phyloP scores from a whole-genome alignment of 306 rosid species.

The Albizia julibrissin region DNA sequence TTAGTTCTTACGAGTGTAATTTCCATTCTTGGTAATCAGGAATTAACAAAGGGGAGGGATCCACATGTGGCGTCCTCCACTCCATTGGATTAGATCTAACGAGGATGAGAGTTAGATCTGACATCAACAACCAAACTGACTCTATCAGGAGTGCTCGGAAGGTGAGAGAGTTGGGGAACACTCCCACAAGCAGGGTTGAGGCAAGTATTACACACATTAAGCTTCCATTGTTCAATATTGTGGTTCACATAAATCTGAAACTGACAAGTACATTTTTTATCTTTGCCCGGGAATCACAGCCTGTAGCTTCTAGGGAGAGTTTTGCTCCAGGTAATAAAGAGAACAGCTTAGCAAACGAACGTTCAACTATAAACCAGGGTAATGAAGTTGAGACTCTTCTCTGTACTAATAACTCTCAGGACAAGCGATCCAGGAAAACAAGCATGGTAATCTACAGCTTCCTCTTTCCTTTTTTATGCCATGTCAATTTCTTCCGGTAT shows the following conservation, averaged over 20 bases:
- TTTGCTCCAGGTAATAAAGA: slow-evolving; percentile 62
- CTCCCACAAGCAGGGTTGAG: slow-evolving; percentile 78
- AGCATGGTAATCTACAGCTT: slow-evolving; percentile 66
- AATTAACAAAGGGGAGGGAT: slow-evolving; percentile 52
- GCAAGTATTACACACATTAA: slow-evolving; percentile 35
- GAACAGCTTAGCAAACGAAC: slow-evolving; percentile 47
- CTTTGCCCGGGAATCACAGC: slow-evolving; percentile 46
- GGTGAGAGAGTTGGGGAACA: slow-evolving; percentile 58
- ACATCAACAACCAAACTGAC: slow-evolving; percentile 39
- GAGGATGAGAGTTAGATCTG: slow-evolving; percentile 78
- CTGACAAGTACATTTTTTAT: background rate
- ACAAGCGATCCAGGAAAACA: slow-evolving; percentile 77
- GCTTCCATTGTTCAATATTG: slow-evolving; percentile 10
- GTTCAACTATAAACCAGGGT: slow-evolving; percentile 39
- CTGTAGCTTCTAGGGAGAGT: slow-evolving; percentile 84
- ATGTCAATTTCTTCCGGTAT: slow-evolving; percentile 6
- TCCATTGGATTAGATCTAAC: slow-evolving; percentile 94
- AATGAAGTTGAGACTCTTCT: slow-evolving; percentile 59
- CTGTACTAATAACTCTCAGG: slow-evolving; percentile 61
- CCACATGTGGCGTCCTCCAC: slow-evolving; percentile 84
- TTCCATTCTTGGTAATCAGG: slow-evolving; percentile 47
- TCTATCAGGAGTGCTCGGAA: slow-evolving; percentile 58
- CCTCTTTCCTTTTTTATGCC: slow-evolving; percentile 18
- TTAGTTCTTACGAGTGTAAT: slow-evolving; percentile 1
- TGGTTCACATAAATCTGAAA: slow-evolving; percentile 1